phyloP scores from a whole-genome alignment of 2,329 filamentous ascomycete species.

The Fusarium sp. region DNA sequence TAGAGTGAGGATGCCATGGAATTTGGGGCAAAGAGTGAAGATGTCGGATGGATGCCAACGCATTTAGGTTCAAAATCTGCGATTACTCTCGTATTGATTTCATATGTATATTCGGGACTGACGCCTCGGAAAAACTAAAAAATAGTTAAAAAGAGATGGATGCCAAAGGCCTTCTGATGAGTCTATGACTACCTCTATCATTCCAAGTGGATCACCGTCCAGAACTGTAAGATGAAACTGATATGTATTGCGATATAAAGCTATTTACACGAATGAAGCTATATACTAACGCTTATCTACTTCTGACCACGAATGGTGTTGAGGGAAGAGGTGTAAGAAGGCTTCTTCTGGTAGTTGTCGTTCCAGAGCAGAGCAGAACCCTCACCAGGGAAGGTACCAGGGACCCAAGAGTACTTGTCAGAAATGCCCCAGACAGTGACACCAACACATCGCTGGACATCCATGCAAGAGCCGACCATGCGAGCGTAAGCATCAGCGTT shows the following conservation, averaged over 20 bases:
- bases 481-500: conserved; percentile 15
- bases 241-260: background rate
- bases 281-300: accelerated
- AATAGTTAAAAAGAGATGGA: no score
- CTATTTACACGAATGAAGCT: background rate
- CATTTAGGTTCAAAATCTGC: no score
- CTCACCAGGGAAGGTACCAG: conserved; percentile 5
- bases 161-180: no score
- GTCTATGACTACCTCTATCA: no score
- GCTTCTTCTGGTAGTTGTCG: conserved; percentile 27
- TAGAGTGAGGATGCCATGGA: no score
- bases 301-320: conserved; percentile 12
- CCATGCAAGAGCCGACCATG: conserved; percentile 23
- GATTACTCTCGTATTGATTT: no score
- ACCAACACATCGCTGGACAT: conserved; percentile 23
- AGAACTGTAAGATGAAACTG: no score
- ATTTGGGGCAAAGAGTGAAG: no score
- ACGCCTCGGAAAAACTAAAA: no score
- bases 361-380: conserved; percentile 21
- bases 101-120: no score
- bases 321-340: conserved; percentile 11
- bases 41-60: no score
- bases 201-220: no score
- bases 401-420: conserved; percentile 24
- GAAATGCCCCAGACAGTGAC: conserved; percentile 26